These are phyloP conservation scores for Carex arenaria DNA, from an alignment of 202 grass and related monocot genomes.

Conservation along the genomic window DNA sequence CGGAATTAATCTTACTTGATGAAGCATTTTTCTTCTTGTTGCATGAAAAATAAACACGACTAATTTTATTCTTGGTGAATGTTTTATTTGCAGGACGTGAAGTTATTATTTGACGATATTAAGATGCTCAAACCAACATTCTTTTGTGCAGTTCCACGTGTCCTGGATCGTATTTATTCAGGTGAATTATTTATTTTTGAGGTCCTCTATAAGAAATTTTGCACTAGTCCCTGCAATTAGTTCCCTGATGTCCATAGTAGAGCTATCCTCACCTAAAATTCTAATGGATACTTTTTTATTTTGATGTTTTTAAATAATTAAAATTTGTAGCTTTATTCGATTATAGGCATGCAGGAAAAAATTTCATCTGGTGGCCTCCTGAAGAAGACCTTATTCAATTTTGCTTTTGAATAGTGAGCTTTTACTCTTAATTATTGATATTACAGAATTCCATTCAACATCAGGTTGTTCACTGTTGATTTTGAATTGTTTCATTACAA, in stretches of 20 bases:
- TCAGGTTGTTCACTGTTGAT: background rate
- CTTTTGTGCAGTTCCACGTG: conserved; percentile 94
- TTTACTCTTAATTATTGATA: background rate
- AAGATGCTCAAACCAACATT: conserved; percentile 81
- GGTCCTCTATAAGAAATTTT: conserved; percentile 1
- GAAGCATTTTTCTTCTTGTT: background rate
- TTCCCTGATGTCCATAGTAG: background rate
- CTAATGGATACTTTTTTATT: background rate
- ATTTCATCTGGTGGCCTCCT: conserved; percentile 67
- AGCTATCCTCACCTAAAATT: background rate
- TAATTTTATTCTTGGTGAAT: background rate
- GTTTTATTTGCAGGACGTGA: conserved; percentile 64
- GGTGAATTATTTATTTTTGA: conserved; percentile 34
- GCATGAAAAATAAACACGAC: background rate
- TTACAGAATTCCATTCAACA: background rate
- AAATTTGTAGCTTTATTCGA: background rate
- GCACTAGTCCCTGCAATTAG: background rate
- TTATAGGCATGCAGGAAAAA: conserved; percentile 76
- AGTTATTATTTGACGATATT: conserved; percentile 87
- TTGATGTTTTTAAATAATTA: background rate
- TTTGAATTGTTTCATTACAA: background rate
- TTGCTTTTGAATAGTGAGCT: conserved; percentile 94
- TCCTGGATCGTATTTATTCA: conserved; percentile 94
- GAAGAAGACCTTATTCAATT: conserved; percentile 72
- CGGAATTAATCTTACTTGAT: background rate